Conservation (phyloP, 371 early-diverging fungal species). For the Haplosporangium sp. region DNA sequence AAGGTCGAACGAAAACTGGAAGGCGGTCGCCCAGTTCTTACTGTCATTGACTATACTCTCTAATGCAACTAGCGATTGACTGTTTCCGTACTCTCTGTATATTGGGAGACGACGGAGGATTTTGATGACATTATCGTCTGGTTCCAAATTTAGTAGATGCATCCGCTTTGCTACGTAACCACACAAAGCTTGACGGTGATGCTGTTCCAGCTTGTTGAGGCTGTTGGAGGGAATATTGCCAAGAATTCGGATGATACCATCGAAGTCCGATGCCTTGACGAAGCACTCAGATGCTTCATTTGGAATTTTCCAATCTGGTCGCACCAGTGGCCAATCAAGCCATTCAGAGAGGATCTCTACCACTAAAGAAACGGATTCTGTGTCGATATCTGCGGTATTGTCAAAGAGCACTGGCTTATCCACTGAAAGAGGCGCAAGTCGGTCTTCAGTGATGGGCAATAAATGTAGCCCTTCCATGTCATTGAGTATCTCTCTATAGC, state of each 20-base stretch:
- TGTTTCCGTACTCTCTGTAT: background rate
- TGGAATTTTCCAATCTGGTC: background rate
- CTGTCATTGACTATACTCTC: background rate
- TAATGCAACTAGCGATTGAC: background rate
- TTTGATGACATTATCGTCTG: background rate
- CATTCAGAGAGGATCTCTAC: background rate
- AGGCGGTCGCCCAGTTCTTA: background rate
- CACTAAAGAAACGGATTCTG: background rate
- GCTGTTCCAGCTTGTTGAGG: background rate
- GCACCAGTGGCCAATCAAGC: background rate
- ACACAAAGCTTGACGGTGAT: background rate
- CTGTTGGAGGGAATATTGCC: background rate
- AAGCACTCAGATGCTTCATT: background rate
- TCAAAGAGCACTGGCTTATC: background rate
- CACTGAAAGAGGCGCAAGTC: background rate
- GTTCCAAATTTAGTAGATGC: background rate
- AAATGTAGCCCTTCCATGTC: constrained; percentile 9
- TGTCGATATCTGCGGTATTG: background rate
- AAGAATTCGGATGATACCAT: background rate
- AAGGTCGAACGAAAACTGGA: no score
- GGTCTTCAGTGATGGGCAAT: background rate
- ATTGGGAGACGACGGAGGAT: background rate
- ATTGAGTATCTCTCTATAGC: background rate
- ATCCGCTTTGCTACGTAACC: background rate
- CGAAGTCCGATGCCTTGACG: background rate